phyloP scores from a whole-genome alignment of 345 rosid genomes.

The Conringia planisiliqua region DNA sequence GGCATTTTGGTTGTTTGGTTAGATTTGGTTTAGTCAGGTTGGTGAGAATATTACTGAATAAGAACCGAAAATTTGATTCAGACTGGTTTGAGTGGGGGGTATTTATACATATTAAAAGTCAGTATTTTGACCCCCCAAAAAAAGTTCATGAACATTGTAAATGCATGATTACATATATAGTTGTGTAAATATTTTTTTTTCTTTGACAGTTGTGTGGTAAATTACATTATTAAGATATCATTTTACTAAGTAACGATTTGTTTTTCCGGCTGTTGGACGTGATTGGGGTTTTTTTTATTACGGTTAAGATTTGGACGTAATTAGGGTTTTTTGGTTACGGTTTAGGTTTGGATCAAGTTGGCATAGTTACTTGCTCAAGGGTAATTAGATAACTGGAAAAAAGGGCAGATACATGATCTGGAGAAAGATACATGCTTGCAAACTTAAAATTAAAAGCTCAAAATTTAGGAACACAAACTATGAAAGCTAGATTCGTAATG shows the following conservation, averaged over 20 bases:
- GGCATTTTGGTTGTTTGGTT: not conserved
- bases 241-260: not conserved
- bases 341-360: not conserved
- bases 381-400: not conserved
- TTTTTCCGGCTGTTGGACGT: not conserved
- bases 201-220: no score
- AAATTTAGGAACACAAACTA: not conserved
- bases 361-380: not conserved
- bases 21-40: not conserved
- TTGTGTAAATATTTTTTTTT: not conserved
- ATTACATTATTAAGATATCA: not conserved
- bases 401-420: not conserved
- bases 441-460: not conserved
- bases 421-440: not conserved
- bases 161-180: not conserved
- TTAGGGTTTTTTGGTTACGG: not conserved
- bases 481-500: not conserved
- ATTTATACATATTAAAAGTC: not conserved
- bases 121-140: no score
- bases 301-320: not conserved
- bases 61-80: not conserved
- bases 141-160: no score
- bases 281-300: not conserved
- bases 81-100: not conserved
- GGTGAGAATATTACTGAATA: not conserved